Evolutionary conservation across 2,329 filamentous ascomycete genomes (phyloP), one percentile per base, ranked within the genome.

Genomic region (Claviceps citrina): DNA sequence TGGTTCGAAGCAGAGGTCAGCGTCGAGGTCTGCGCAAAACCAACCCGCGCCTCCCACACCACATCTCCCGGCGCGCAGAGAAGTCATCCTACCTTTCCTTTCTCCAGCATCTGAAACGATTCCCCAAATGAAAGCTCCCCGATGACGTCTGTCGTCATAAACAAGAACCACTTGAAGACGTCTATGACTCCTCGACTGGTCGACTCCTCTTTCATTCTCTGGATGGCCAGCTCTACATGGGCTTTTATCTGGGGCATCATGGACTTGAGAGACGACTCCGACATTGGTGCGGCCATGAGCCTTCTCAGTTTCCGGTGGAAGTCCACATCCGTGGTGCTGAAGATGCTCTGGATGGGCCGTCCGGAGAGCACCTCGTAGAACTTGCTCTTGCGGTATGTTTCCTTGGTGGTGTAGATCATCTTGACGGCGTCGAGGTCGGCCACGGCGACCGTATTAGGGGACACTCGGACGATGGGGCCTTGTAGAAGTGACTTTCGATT

Each of bases 81-180:
- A n/a, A n/a, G n/a, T n/a, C n/a, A n/a, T n/a, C n/a, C 43, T 48
- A 71, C 68, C 54, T 66, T 51, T 13, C 67, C 68, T 4, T 51
- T 50, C 40, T 75, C 68, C 4, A 77, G 50, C 56, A 67, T 66
- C 0, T 54, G 52, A 42, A 75, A 74, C 1, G 68, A 68, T n/a
- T 73, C 63, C 0, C 71, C 71, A 50, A 76, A 76, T 1, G 57
- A 64, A 5, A 76, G 51, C 38, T 73, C 61, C 0, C 63, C 68
- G 37, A 74, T 69, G 1, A 71, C 53, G 47, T 76, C 72, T 0
- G 69, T 71, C 0, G 69, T 54, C 59, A 73, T 64, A 39, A 70
- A 71, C 5, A 64, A 50, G 55, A 61, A 69, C 70, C 70, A 76
- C 41, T 71, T 71, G 42, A 62, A 59, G 0, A 74, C 52, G 43